phyloP scores from a whole-genome alignment of 2,329 filamentous ascomycete species.

The Phialemoniopsis sp. region DNA sequence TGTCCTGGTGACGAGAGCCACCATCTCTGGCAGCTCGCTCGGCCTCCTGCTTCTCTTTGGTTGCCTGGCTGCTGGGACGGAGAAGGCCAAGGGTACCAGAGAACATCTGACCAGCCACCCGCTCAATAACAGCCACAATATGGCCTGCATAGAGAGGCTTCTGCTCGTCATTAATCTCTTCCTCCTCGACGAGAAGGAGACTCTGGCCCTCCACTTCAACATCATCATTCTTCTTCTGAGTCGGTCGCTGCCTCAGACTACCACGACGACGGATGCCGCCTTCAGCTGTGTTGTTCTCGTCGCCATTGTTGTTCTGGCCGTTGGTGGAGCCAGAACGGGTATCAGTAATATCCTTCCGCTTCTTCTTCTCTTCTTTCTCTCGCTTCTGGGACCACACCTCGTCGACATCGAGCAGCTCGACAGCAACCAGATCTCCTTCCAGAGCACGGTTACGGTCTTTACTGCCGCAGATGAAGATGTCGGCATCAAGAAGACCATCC shows the following conservation, averaged over 20 bases:
- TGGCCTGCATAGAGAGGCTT: conserved; percentile 97
- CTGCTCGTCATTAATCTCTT: conserved; percentile 97
- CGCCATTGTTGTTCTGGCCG: conserved; percentile 65
- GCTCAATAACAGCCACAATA: conserved; percentile 94
- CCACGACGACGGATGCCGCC: conserved; percentile 88
- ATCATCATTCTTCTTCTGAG: conserved; percentile 99
- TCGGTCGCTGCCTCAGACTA: conserved; percentile 92
- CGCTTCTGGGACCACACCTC: conserved; percentile 99
- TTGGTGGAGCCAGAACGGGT: conserved; percentile 74
- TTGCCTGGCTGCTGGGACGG: conserved; percentile 94
- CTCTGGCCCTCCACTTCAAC: conserved; percentile 98
- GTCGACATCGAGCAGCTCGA: conserved; percentile 95
- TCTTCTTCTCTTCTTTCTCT: conserved; percentile 99
- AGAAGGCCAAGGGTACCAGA: conserved; percentile 92
- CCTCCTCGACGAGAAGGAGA: conserved; percentile 91
- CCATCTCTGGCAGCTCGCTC: conserved; percentile 91
- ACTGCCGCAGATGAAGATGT: conserved; percentile 99
- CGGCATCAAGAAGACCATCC: conserved; percentile 83
- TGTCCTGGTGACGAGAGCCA: conserved; percentile 66
- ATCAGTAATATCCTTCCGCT: conserved; percentile 97
- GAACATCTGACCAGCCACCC: conserved; percentile 98
- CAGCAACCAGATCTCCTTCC: conserved; percentile 91
- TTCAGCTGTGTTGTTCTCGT: conserved; percentile 59
- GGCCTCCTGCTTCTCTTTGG: conserved; percentile 98
- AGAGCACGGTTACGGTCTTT: conserved; percentile 97